Evolutionary conservation across 352 stramenopile species (phyloP).

Genomic region (Phytophthora uliginosa): DNA sequence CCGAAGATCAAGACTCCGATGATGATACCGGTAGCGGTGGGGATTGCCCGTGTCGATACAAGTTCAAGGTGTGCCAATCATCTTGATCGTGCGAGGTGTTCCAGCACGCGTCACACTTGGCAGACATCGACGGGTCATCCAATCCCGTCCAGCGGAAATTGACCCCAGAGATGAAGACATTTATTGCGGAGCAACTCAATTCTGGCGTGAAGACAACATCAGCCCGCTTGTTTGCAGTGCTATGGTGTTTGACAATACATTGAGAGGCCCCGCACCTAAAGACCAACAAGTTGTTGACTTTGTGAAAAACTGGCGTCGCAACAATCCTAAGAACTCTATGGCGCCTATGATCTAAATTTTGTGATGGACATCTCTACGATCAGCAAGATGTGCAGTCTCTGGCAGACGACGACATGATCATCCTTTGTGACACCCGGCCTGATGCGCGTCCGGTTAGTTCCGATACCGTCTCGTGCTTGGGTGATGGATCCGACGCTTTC

Average conservation of each 20-base stretch:
- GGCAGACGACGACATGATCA: neutral
- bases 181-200: no score
- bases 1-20: neutral
- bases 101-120: no score
- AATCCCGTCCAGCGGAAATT: no score
- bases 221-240: no score
- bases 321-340: slow-evolving; percentile 10
- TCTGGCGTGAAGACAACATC: no score
- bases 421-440: slow-evolving; percentile 9
- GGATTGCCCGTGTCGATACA: no score
- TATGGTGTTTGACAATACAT: no score
- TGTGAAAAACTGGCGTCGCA: slow-evolving; percentile 8
- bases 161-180: no score
- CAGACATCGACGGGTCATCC: no score
- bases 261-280: no score
- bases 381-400: neutral
- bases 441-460: neutral
- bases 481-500: neutral
- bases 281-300: slow-evolving; percentile 5
- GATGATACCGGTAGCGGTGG: neutral
- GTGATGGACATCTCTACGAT: neutral
- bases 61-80: no score
- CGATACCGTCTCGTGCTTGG: neutral
- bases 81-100: no score
- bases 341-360: slow-evolving; percentile 6